Evolutionary conservation across 2,329 filamentous ascomycete species (phyloP), one percentile per base, ranked within the genome.

Genomic region (Hyphodiscus sp.): DNA sequence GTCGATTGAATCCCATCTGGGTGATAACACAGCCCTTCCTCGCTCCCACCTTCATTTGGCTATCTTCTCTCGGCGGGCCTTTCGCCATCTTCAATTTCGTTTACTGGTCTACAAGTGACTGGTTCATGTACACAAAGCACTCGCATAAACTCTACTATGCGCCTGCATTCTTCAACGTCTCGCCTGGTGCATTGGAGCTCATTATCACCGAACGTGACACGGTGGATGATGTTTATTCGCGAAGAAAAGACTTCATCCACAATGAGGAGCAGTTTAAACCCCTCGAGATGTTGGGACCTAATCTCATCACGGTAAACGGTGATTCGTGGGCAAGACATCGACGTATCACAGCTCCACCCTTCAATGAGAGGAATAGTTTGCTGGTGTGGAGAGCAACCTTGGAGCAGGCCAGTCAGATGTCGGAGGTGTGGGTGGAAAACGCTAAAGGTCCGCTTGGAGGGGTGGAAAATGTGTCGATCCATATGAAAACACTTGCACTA

Each of bases 291-390:
- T 70, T 69, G 58, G 69, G 69, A 11, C 59, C 63, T 1, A 71
- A 68, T 49, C 50, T 70, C 10, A 59, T 67, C 11, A 68, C 65
- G 2, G 59, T 67, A 46, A 50, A 68, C 58, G 67, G 68, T n/a
- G n/a, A n/a, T n/a, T n/a, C n/a, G n/a, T 76, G 74, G 74, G 58
- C 68, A n/a, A 68, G 72, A 26, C 74, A 76, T 51, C 67, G 74
- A 10, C 70, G 69, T 47, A 63, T 74, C 20, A 72, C 69, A 18
- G 47, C 52, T 11, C 66, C 71, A 0, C 67, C 68, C 6, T 76
- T 77, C 61, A 74, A 72, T 43, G 73, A 77, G 54, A 67, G 68
- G 42, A 71, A 69, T 41, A 73, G 69, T 33, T 56, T 56, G 5
- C 55, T 70, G 3, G 73, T 76, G 2, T 74, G 72, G 71, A 50